Conservation (phyloP, 2,329 filamentous ascomycete genomes). For the Fusarium xylarioides region DNA sequence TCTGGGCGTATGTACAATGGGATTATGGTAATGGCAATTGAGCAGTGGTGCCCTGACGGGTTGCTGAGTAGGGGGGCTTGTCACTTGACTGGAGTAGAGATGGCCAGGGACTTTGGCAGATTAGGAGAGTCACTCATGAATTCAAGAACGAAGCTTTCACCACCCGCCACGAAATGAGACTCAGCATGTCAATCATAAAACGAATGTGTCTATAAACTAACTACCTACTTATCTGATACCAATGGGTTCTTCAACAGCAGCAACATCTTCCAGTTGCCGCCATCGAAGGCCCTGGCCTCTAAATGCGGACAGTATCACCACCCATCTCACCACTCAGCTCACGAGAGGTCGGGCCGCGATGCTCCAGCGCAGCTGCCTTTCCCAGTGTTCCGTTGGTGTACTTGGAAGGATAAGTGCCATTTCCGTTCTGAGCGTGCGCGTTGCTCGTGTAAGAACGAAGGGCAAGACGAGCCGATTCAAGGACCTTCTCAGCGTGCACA, state of each 20-base stretch:
- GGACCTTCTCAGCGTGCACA: conserved; percentile 57
- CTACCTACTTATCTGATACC: conserved; percentile 3
- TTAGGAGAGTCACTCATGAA: not conserved
- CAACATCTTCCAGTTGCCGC: conserved; percentile 14
- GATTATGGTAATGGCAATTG: not conserved
- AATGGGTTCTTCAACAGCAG: conserved; percentile 21
- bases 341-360: conserved; percentile 61
- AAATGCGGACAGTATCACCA: conserved; percentile 60
- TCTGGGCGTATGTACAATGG: not conserved
- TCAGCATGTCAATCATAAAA: conserved; percentile 1
- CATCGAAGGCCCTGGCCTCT: conserved; percentile 12
- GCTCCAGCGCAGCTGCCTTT: conserved; percentile 39
- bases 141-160: conserved; percentile 4
- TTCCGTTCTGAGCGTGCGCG: conserved; percentile 24
- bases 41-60: not conserved
- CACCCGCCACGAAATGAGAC: conserved; percentile 7
- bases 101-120: not conserved
- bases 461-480: conserved; percentile 56
- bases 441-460: conserved; percentile 50
- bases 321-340: conserved; percentile 70
- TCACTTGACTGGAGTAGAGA: not conserved
- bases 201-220: conserved; percentile 2
- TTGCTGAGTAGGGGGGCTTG: not conserved
- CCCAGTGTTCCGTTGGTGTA: conserved; percentile 39
- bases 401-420: conserved; percentile 16